phyloP scores from a whole-genome alignment of 768 basidiomycete species.

The Lepiota subincarnata region DNA sequence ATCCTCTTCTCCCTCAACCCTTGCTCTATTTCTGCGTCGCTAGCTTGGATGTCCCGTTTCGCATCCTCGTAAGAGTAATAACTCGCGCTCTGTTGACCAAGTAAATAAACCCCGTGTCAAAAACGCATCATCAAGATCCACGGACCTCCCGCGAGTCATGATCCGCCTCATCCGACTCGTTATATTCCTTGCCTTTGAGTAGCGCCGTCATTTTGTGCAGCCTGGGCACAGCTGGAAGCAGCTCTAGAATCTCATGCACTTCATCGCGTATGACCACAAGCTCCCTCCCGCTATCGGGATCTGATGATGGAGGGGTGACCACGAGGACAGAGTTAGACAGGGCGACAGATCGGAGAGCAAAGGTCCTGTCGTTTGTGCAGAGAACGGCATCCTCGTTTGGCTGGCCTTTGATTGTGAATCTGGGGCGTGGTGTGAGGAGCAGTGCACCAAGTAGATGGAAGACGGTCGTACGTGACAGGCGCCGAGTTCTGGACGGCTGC shows the following conservation, averaged over 20 bases:
- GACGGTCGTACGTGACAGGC: constrained; percentile 15
- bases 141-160: constrained; percentile 27
- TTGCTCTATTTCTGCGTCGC: constrained; percentile 63
- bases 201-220: constrained; percentile 60
- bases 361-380: constrained; percentile 81
- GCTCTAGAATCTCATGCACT: constrained; percentile 80
- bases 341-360: constrained; percentile 75
- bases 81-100: background rate
- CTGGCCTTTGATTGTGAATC: constrained; percentile 78
- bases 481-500: constrained; percentile 33
- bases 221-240: constrained; percentile 72
- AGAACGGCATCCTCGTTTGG: constrained; percentile 83
- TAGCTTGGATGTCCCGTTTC: constrained; percentile 69
- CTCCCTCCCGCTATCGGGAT: constrained; percentile 26
- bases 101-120: background rate
- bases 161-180: constrained; percentile 68
- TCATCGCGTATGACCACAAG: constrained; percentile 72
- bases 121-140: constrained; percentile 8
- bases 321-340: constrained; percentile 87
- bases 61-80: constrained; percentile 58
- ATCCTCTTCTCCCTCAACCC: constrained; percentile 70
- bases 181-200: constrained; percentile 65
- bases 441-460: background rate
- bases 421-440: constrained; percentile 25
- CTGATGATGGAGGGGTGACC: constrained; percentile 44